Evolutionary conservation across 371 early-diverging fungal genomes (phyloP).

Genomic region (Mucor piriformis): DNA sequence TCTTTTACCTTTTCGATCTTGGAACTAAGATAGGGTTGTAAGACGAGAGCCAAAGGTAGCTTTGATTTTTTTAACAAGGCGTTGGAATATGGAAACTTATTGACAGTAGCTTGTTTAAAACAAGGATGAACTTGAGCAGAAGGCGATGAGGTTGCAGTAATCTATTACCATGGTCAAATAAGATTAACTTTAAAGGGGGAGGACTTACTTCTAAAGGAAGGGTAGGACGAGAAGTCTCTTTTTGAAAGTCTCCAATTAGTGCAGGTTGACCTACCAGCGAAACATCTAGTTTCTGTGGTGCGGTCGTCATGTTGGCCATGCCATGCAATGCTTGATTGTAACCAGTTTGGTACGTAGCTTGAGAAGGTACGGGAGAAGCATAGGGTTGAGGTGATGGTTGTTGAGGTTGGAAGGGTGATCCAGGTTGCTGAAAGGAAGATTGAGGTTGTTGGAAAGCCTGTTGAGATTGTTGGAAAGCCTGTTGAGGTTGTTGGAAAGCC

Average conservation of each 20-base stretch:
- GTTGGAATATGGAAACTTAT: constrained; percentile 70
- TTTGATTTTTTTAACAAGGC: constrained; percentile 68
- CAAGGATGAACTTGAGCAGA: constrained; percentile 70
- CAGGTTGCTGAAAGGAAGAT: neutral
- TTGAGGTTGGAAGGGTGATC: neutral
- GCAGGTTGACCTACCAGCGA: constrained; percentile 59
- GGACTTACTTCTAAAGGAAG: constrained; percentile 40
- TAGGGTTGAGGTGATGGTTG: constrained; percentile 2
- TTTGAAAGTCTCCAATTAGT: constrained; percentile 48
- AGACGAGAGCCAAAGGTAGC: constrained; percentile 75
- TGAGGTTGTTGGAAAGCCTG: neutral
- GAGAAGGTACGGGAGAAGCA: constrained; percentile 6
- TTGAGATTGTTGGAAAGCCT: constrained; percentile 10
- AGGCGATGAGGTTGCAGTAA: constrained; percentile 73
- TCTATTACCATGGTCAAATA: constrained; percentile 28
- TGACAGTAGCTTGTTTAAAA: constrained; percentile 83
- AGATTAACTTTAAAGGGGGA: neutral
- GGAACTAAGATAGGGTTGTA: constrained; percentile 68
- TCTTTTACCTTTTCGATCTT: constrained; percentile 51
- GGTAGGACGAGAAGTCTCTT: constrained; percentile 42
- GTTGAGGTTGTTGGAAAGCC: constrained; percentile 11
- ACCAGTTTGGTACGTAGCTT: neutral
- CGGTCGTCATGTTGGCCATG: constrained; percentile 30
- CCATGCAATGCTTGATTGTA: constrained; percentile 26
- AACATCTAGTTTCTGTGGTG: constrained; percentile 31